Base-by-base conservation (phyloP, 1,284 basidiomycete species). In the Sphaerobolus stellatus region DNA sequence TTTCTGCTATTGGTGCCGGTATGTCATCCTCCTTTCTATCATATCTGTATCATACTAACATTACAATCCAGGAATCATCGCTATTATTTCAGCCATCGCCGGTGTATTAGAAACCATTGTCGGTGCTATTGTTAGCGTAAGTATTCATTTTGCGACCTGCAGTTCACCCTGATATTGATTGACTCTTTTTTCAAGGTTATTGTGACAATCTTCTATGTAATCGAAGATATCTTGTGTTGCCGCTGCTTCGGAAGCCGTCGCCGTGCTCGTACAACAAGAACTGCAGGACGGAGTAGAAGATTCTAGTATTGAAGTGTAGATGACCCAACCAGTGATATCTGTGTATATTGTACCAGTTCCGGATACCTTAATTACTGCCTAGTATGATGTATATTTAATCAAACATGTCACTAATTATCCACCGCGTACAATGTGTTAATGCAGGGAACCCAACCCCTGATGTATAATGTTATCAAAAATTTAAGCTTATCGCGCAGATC, bases 161-260 rank as follows among this genome's bases (percentile, higher is more conserved):
- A 36, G 18, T 36, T 18, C 33, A 11, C 33, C 18, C 18, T 11
- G 11, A 11, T 36, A 18, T 11, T 36, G 18, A 36, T 11, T 36
- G 13, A 36, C 33, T 25, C 33, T 30, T 30, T n/a, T n/a, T n/a
- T n/a, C n/a, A n/a, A 83, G 81, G 70, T 84, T 36, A 77, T 84
- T 49, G 79, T 82, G 18, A 78, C 81, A 0, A 84, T 84, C 54
- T 80, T 82, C 62, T 74, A 84, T 60, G 65, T 82, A 44, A 82
- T 86, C 57, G 60, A 71, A 49, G 81, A 84, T 59, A 83, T 84
- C 54, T 66, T 84, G 3, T 84, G 82, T 68, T 84, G 83, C 68
- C 72, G 78, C 63, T 84, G 81, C 64, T 71, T 62, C 57, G 61
- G 76, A 18, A 72, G 76, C 50, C 62, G 68, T 18, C 62, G 67